Conservation (phyloP, 768 basidiomycete genomes). For the Termitomyces sp. region DNA sequence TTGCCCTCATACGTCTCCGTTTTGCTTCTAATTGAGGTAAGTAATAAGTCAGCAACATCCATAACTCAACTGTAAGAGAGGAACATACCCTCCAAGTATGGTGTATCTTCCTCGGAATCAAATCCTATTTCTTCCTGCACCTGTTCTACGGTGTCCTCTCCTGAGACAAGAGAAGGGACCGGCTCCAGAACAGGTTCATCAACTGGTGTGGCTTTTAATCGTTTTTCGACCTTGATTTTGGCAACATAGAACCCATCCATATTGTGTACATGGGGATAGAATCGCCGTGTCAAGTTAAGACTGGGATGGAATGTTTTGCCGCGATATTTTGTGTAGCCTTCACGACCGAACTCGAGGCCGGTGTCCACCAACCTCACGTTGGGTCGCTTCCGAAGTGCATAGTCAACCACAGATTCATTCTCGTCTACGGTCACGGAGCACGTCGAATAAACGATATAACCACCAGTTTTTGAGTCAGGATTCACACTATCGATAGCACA, state of each 20-base stretch:
- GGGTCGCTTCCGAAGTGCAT: constrained; percentile 92
- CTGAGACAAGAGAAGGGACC: constrained; percentile 16
- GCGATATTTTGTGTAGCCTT: constrained; percentile 86
- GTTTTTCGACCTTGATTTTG: constrained; percentile 93
- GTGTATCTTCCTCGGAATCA: constrained; percentile 72
- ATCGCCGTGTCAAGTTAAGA: constrained; percentile 79
- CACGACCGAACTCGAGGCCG: constrained; percentile 88
- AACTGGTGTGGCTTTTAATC: constrained; percentile 44
- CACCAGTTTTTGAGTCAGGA: constrained; percentile 87
- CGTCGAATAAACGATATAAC: constrained; percentile 95
- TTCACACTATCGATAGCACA: constrained; percentile 97
- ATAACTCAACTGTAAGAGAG: constrained; percentile 11
- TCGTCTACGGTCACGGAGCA: constrained; percentile 98
- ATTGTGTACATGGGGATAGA: constrained; percentile 97
- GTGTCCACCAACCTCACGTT: constrained; percentile 91
- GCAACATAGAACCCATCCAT: constrained; percentile 99
- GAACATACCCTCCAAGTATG: constrained; percentile 74
- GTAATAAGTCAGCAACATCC: constrained; percentile 11
- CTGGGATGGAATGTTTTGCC: constrained; percentile 87
- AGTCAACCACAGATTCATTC: constrained; percentile 97
- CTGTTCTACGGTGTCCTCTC: constrained; percentile 24
- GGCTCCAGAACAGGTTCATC: constrained; percentile 25
- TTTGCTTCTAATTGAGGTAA: constrained; percentile 52
- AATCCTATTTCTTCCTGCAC: constrained; percentile 53
- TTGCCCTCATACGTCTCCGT: constrained; percentile 72